A percentile compares a stretch with the other conserved stretches of the same genome.
phyloP scores from a whole-genome alignment of 352 stramenopile species.

The Phytophthora ramorum region DNA sequence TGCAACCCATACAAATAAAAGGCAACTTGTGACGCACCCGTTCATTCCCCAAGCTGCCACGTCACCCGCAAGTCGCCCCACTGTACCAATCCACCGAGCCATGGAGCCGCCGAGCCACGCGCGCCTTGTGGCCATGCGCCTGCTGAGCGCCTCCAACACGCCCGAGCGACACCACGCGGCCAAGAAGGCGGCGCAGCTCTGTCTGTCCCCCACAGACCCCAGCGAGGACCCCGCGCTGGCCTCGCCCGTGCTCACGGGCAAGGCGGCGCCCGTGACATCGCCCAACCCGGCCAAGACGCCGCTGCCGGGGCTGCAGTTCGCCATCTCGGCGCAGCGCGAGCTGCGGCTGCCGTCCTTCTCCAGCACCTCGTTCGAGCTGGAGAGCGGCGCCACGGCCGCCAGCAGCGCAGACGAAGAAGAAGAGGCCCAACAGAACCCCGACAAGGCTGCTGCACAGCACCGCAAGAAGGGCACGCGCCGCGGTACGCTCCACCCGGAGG shows the following conservation, averaged over 20 bases:
- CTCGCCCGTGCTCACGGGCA: constrained; percentile 52
- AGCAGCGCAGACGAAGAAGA: constrained; percentile 37
- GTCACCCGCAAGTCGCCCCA: constrained; percentile 19
- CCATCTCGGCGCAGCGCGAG: constrained; percentile 64
- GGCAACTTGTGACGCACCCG: constrained; percentile 20
- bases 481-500: constrained; percentile 82
- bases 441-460: constrained; percentile 26
- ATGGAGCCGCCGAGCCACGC: constrained; percentile 37
- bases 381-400: constrained; percentile 24
- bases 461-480: constrained; percentile 87
- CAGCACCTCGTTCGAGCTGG: constrained; percentile 42
- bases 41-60: constrained; percentile 37
- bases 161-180: constrained; percentile 17
- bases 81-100: background rate
- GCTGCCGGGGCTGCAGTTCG: constrained; percentile 69
- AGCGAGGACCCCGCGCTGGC: constrained; percentile 28
- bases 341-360: constrained; percentile 67
- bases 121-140: constrained; percentile 37
- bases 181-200: constrained; percentile 27
- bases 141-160: constrained; percentile 25
- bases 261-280: constrained; percentile 43
- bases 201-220: constrained; percentile 38
- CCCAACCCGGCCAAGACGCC: constrained; percentile 57
- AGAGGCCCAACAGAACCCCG: background rate
- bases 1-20: constrained; percentile 30